Conservation (phyloP, 73 alveolate species). For the Paramecium primaurelia region DNA sequence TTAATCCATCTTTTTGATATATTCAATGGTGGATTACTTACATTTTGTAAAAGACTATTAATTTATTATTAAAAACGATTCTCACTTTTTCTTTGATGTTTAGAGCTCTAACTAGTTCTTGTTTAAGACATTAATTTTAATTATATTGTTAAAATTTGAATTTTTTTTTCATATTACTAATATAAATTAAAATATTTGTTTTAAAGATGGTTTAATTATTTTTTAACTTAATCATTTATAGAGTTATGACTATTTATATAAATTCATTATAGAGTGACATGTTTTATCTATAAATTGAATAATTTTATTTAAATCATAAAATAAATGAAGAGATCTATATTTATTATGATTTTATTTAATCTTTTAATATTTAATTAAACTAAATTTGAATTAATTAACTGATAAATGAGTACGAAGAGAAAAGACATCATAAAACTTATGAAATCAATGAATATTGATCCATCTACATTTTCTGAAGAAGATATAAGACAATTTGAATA, state of each 20-base stretch:
- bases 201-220: not conserved
- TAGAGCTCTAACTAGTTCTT: not conserved
- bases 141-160: not conserved
- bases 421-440: not conserved
- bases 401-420: slow-evolving; percentile 10
- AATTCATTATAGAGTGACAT: too few species aligned
- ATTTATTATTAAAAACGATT: not conserved
- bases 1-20: not conserved
- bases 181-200: not conserved
- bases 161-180: not conserved
- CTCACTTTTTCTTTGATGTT: not conserved
- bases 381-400: not conserved
- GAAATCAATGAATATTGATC: slow-evolving; percentile 44
- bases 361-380: not conserved
- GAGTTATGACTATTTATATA: too few species aligned
- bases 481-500: slow-evolving; percentile 20
- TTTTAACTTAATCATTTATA: not conserved
- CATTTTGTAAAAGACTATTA: not conserved
- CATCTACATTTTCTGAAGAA: slow-evolving; percentile 37
- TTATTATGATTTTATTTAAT: not conserved
- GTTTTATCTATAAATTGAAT: not conserved
- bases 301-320: not conserved
- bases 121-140: not conserved
- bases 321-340: not conserved
- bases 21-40: not conserved